Percentiles rank a stretch among this genome's conserved stretches.
Conservation (phyloP, 305 asterid species). For the Petunia hybrid region DNA sequence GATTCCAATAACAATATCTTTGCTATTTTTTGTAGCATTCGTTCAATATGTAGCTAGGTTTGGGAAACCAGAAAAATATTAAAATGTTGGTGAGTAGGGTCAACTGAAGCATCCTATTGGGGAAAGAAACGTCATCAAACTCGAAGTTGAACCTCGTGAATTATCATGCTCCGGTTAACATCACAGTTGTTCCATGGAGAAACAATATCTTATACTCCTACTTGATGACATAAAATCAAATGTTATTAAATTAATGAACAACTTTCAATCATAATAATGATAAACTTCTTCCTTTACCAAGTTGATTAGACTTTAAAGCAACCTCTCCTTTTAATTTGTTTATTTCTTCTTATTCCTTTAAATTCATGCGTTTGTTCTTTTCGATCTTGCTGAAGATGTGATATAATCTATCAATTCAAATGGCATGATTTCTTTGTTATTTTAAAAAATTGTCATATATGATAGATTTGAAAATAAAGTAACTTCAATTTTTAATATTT, state of each 20-base stretch:
- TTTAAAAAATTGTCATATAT: too few species aligned
- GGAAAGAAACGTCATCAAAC: conserved; percentile 2
- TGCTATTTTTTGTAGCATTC: too few species aligned
- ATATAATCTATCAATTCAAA: too few species aligned
- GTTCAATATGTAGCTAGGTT: background rate
- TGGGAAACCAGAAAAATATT: background rate
- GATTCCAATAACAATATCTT: too few species aligned
- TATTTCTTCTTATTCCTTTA: background rate
- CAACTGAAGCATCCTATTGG: background rate
- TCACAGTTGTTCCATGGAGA: background rate
- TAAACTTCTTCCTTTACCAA: background rate
- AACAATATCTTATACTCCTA: background rate
- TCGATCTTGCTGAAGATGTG: too few species aligned
- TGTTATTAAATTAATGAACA: background rate
- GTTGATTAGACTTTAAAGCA: background rate
- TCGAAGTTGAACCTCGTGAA: conserved; percentile 13
- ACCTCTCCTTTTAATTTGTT: background rate
- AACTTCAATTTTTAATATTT: too few species aligned
- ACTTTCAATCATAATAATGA: background rate
- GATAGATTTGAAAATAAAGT: too few species aligned
- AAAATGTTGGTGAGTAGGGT: background rate
- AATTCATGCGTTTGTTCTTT: background rate
- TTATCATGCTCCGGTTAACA: conserved; percentile 1
- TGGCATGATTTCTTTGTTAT: too few species aligned
- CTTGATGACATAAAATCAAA: conserved; percentile 5